Conservation (phyloP, 1,284 basidiomycete species). For the Leccinum holopus region DNA sequence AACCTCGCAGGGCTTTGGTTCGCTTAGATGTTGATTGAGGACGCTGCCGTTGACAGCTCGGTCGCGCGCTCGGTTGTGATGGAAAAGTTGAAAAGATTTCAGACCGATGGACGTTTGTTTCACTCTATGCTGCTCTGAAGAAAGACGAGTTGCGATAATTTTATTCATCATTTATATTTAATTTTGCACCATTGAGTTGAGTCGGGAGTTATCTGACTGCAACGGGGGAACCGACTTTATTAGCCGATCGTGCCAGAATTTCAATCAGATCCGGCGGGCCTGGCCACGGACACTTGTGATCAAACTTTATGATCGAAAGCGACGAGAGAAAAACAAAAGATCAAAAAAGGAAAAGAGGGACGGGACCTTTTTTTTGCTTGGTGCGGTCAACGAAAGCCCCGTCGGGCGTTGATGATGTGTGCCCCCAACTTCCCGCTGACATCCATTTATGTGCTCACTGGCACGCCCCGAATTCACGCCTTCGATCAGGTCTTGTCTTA, state of each 20-base stretch:
- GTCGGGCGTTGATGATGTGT: too few species aligned
- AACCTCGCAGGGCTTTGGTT: background rate
- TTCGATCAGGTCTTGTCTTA: constrained; percentile 24
- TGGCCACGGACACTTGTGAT: constrained; percentile 5
- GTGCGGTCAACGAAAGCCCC: too few species aligned
- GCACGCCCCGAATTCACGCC: too few species aligned
- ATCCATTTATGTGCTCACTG: too few species aligned
- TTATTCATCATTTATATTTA: background rate
- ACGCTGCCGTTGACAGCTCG: background rate
- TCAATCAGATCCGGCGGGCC: constrained; percentile 12
- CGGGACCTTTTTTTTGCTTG: constrained; percentile 10
- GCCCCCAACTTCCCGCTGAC: too few species aligned
- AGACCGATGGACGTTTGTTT: background rate
- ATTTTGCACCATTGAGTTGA: constrained; percentile 6
- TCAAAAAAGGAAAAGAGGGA: constrained; percentile 17
- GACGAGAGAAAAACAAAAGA: constrained; percentile 15
- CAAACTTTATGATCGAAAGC: constrained; percentile 9
- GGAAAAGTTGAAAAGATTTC: background rate
- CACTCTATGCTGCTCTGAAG: background rate
- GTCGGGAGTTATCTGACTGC: constrained; percentile 16
- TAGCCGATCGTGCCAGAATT: constrained; percentile 15
- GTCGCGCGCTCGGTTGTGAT: background rate
- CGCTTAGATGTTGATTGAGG: background rate
- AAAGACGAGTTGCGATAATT: background rate
- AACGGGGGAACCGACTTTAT: background rate